phyloP scores from a whole-genome alignment of 768 basidiomycete genomes.

The Mrakia hoshinonis region DNA sequence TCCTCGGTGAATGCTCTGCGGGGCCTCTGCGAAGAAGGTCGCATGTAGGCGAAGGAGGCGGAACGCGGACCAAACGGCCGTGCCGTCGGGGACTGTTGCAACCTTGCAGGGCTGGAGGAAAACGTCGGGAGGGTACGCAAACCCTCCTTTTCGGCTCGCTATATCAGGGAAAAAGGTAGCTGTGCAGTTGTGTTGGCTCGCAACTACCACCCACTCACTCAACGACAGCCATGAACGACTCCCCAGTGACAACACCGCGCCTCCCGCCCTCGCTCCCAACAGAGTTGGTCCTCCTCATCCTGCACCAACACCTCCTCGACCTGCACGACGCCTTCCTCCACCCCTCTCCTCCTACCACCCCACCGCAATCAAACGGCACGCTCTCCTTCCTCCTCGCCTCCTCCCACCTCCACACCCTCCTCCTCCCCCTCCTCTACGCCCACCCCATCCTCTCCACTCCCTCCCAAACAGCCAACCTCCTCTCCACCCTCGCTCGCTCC shows the following conservation, averaged over 20 bases:
- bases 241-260: not conserved
- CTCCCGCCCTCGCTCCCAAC: not conserved
- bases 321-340: not conserved
- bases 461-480: not conserved
- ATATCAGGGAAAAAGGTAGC: no score
- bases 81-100: no score
- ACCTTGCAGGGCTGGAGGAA: no score
- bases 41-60: no score
- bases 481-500: conserved; percentile 1
- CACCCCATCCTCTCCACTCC: not conserved
- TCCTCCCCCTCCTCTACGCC: conserved; percentile 12
- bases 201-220: no score
- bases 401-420: not conserved
- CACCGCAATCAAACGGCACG: not conserved
- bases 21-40: no score
- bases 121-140: no score
- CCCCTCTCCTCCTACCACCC: not conserved
- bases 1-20: no score
- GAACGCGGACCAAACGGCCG: no score
- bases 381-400: conserved; percentile 8
- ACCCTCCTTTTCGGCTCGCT: no score
- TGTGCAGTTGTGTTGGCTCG: no score
- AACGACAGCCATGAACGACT: no score
- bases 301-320: not conserved
- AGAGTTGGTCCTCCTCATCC: conserved; percentile 1